These are phyloP conservation scores for Lactarius evosmus DNA, from an alignment of 768 basidiomycete species.

Conservation along the genomic window DNA sequence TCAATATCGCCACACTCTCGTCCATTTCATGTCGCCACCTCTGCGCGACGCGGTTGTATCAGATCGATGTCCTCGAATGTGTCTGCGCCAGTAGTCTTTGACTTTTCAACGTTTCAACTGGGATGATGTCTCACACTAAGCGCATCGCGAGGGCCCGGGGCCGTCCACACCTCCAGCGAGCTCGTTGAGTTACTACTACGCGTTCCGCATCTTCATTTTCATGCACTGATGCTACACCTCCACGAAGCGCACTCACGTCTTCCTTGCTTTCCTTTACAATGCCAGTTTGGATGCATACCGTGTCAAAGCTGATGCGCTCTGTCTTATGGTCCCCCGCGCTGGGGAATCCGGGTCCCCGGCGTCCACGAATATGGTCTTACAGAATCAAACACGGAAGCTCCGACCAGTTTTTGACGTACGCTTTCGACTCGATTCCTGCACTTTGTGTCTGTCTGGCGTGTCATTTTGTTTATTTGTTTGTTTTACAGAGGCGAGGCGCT, in stretches of 20 bases:
- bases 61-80: too few relatives aligned
- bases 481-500: background rate
- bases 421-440: background rate
- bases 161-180: too few relatives aligned
- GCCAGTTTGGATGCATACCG: background rate
- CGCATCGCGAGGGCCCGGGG: too few relatives aligned
- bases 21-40: background rate
- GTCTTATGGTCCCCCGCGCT: background rate
- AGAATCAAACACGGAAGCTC: background rate
- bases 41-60: too few relatives aligned
- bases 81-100: too few relatives aligned
- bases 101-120: too few relatives aligned
- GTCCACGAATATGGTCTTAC: conserved; percentile 3
- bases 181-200: too few relatives aligned
- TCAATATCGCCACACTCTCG: background rate
- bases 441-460: background rate
- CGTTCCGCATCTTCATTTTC: too few relatives aligned
- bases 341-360: background rate
- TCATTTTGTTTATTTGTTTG: too few relatives aligned
- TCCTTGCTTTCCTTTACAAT: background rate
- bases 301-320: background rate
- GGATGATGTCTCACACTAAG: too few relatives aligned
- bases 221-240: background rate
- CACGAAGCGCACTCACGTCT: background rate
- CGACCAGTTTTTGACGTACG: conserved; percentile 1